Conservation (phyloP, 176 grass and related monocot genomes). For the Puccinellia tenuiflora region DNA sequence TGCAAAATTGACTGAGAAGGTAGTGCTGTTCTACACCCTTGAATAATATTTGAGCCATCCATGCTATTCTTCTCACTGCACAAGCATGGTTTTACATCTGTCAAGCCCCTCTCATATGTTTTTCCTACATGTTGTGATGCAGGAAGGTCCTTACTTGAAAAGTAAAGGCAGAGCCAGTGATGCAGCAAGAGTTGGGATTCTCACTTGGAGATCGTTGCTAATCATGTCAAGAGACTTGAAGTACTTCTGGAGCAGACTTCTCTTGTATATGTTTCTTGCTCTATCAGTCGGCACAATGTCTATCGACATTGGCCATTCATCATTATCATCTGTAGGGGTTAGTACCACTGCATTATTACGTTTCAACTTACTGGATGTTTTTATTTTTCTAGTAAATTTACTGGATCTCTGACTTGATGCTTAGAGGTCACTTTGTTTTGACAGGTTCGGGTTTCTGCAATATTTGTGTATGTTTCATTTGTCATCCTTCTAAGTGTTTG, state of each 20-base stretch:
- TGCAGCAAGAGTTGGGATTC: constrained; percentile 54
- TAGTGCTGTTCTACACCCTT: background rate
- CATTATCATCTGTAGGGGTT: constrained; percentile 85
- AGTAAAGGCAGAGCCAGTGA: constrained; percentile 64
- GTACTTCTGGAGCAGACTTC: constrained; percentile 86
- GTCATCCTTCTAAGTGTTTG: constrained; percentile 76
- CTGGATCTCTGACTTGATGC: background rate
- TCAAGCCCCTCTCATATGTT: background rate
- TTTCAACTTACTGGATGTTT: background rate
- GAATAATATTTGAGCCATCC: too few species aligned
- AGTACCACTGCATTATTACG: background rate
- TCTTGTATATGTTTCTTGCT: constrained; percentile 63
- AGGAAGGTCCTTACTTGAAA: constrained; percentile 84
- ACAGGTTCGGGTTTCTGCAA: constrained; percentile 77
- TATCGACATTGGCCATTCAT: constrained; percentile 67
- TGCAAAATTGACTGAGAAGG: constrained; percentile 79
- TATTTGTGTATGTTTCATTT: constrained; percentile 83
- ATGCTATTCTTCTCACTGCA: background rate
- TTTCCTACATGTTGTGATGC: constrained; percentile 23
- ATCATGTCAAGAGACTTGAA: constrained; percentile 96
- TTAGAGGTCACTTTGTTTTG: constrained; percentile 8
- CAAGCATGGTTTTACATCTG: background rate
- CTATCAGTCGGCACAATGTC: constrained; percentile 79
- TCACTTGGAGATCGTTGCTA: constrained; percentile 85
- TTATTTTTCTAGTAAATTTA: background rate